Base-by-base conservation (phyloP, 257 asterid species). In the Mitragyna speciosa region DNA sequence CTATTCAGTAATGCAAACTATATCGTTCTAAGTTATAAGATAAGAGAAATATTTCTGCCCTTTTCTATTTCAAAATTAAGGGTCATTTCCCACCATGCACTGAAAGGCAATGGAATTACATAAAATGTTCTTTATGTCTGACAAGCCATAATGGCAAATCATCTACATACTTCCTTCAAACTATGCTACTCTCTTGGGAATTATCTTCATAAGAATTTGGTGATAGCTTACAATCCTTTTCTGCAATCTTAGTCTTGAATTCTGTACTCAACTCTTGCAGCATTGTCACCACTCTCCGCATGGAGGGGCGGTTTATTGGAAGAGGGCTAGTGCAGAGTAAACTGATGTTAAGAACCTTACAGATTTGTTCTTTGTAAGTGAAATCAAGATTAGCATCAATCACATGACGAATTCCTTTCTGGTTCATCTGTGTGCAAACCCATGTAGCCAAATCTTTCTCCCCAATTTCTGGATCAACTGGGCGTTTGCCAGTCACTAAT, bases 291-390 rank as follows among this genome's bases (percentile, higher is more conserved):
- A 93, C 93, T 66, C 88, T 80, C 43, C 95, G 92, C 98, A 93
- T 93, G 2, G 97, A 90, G 63, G 97, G 98, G 1, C 98, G 94
- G 77, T 88, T 90, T 7, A 73, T 77, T 3, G 98, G 98, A 70
- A 87, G 73, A 7, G 80, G 71, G 83, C 86, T 84, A 28, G 91
- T 87, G 78, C 98, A 93, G 11, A 87, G 80, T 63, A 91, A 78
- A 36, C 94, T 93, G 36, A 93, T 86, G 47, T 88, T 86, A 36
- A 93, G 88, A 76, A 89, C 87, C 80, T 81, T 85, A 56, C 81
- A 69, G 20, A 89, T 76, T 33, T 91, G 89, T 31, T 81, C 83
- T 31, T 82, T 81, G 83, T 76, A 86, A 75, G 76, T 77, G 54
- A 87, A 84, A 65, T 82, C 88, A 11, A 93, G 88, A 33, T 68